Percentiles rank a stretch among this genome's conserved stretches.
Conservation (phyloP, 164 flowering plant species). For the Saururus chinensis region DNA sequence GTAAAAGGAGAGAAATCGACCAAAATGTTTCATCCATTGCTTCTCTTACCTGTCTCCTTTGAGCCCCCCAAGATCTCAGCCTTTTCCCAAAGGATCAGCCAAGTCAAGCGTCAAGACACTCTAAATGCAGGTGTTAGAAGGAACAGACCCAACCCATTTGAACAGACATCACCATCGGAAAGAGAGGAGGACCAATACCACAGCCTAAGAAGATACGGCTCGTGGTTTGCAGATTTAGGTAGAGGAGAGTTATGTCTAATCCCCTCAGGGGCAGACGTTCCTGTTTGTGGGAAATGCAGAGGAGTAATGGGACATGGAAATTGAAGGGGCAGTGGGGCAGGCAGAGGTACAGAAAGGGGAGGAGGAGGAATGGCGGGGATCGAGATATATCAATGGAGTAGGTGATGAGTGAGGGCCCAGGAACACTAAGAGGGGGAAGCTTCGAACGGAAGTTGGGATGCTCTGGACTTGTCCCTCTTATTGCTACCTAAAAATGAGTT, state of each 20-base stretch:
- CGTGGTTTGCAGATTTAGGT: slow-evolving; percentile 4
- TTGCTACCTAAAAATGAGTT: no score
- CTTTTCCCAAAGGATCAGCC: slow-evolving; percentile 1
- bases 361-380: no score
- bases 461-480: slow-evolving; percentile 7
- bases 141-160: no score
- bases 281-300: no score
- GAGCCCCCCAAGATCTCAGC: slow-evolving; percentile 13
- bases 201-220: slow-evolving; percentile 4
- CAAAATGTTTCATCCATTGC: neutral
- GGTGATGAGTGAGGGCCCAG: no score
- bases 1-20: neutral
- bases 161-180: slow-evolving; percentile 1
- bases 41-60: neutral
- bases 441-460: neutral
- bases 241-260: slow-evolving; percentile 1
- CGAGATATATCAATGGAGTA: no score
- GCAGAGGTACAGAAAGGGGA: no score
- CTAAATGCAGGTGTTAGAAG: slow-evolving; percentile 4
- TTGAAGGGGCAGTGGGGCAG: no score
- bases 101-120: slow-evolving; percentile 16
- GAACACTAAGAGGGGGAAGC: no score
- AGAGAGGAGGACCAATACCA: slow-evolving; percentile 15
- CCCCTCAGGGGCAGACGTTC: slow-evolving; percentile 10
- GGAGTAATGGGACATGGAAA: slow-evolving; percentile 23